Evolutionary conservation across 2,329 filamentous ascomycete genomes (phyloP).

Genomic region (Sporothrix luriei): DNA sequence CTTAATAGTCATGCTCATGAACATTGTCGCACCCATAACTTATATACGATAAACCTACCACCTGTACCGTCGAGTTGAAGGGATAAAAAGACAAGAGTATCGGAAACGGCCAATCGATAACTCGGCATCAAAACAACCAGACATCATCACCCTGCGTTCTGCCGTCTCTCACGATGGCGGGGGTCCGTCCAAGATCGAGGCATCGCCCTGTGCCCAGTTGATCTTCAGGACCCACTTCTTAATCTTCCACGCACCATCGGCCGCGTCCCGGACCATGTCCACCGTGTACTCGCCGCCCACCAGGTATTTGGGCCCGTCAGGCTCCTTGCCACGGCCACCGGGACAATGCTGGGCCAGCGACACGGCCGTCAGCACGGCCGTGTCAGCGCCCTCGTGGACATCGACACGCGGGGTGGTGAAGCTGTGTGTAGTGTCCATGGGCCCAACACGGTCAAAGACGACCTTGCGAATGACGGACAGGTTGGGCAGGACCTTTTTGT

Average conservation of each 20-base stretch:
- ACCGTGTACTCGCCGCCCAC: conserved; percentile 20
- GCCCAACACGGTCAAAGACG: conserved; percentile 3
- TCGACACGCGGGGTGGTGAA: conserved; percentile 11
- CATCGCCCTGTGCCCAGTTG: not conserved
- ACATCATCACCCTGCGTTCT: not conserved
- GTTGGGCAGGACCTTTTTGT: conserved; percentile 15
- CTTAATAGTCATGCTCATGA: too few species aligned
- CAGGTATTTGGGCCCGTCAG: conserved; percentile 11
- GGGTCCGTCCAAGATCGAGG: conserved; percentile 4
- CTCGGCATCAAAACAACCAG: not conserved
- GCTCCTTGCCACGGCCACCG: conserved; percentile 1
- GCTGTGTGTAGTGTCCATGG: conserved; percentile 22
- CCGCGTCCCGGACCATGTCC: not conserved
- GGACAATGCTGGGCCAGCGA: conserved; percentile 20
- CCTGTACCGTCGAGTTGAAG: not conserved
- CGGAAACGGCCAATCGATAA: not conserved
- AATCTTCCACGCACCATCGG: conserved; percentile 7
- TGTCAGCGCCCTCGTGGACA: conserved; percentile 16
- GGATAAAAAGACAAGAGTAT: not conserved
- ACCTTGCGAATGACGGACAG: conserved; percentile 11
- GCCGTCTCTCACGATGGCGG: not conserved
- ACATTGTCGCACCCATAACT: too few species aligned
- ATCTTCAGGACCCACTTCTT: conserved; percentile 9
- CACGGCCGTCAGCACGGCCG: not conserved
- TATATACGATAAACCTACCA: too few species aligned